A percentile compares a stretch with the other conserved stretches of the same genome.
phyloP scores from a whole-genome alignment of 306 rosid genomes.

The Dalbergia cultrata region DNA sequence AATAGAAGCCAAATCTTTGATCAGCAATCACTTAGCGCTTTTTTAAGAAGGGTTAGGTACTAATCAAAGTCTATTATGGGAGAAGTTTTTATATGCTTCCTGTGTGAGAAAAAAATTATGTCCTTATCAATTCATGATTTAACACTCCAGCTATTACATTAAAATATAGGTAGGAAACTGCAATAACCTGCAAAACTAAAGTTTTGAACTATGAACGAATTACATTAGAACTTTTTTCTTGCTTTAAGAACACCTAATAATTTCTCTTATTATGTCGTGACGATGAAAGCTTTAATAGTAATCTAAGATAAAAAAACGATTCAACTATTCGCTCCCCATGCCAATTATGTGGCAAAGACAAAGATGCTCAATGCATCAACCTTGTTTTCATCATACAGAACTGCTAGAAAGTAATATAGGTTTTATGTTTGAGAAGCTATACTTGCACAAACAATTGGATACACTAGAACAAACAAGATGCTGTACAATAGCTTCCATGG shows the following conservation, averaged over 20 bases:
- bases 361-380: constrained; percentile 9
- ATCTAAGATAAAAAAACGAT: constrained; percentile 30
- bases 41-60: constrained; percentile 57
- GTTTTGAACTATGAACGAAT: background rate
- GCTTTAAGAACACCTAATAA: background rate
- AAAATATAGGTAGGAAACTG: too few species aligned
- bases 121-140: too few species aligned
- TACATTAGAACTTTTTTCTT: too few species aligned
- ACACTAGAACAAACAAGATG: constrained; percentile 3
- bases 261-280: background rate
- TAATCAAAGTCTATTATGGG: constrained; percentile 39
- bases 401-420: constrained; percentile 25
- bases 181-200: background rate
- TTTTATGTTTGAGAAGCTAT: background rate
- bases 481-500: constrained; percentile 12
- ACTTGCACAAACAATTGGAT: constrained; percentile 25
- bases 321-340: constrained; percentile 4
- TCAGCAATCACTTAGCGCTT: constrained; percentile 48
- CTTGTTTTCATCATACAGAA: constrained; percentile 21
- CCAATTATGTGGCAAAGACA: constrained; percentile 35
- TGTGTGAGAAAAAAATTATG: background rate
- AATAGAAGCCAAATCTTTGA: constrained; percentile 59
- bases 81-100: background rate
- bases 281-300: constrained; percentile 41
- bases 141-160: background rate